phyloP scores from a whole-genome alignment of 2,329 filamentous ascomycete species.

The Helicocarpus griseus region DNA sequence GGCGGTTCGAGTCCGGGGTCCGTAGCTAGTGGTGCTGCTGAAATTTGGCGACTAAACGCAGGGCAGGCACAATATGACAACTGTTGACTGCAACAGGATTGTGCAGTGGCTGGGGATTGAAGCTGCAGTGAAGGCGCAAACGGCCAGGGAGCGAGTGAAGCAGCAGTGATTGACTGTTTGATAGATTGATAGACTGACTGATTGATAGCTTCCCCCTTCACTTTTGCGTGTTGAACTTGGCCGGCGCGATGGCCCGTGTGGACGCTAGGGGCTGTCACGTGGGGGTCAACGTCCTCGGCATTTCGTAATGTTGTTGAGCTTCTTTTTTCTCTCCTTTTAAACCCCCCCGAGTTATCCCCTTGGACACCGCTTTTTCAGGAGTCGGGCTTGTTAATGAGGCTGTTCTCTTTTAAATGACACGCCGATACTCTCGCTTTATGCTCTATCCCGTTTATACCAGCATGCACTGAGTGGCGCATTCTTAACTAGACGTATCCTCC shows the following conservation, averaged over 20 bases:
- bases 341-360: background rate
- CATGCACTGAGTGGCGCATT: slow-evolving; percentile 1
- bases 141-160: background rate
- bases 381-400: background rate
- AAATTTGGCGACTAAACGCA: background rate
- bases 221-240: background rate
- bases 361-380: background rate
- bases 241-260: background rate
- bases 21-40: background rate
- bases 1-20: background rate
- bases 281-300: background rate
- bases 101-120: background rate
- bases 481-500: background rate
- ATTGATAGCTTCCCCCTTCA: background rate
- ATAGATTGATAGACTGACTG: too few relatives aligned
- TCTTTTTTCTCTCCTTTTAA: background rate
- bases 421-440: too few relatives aligned
- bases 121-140: background rate
- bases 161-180: too few relatives aligned
- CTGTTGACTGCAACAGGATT: background rate
- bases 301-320: background rate
- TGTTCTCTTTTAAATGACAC: background rate
- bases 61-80: background rate
- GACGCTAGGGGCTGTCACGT: background rate
- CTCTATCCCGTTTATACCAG: background rate